Base-by-base conservation (phyloP, 148 eudicot species). In the Amaranthus hypochondriacus region DNA sequence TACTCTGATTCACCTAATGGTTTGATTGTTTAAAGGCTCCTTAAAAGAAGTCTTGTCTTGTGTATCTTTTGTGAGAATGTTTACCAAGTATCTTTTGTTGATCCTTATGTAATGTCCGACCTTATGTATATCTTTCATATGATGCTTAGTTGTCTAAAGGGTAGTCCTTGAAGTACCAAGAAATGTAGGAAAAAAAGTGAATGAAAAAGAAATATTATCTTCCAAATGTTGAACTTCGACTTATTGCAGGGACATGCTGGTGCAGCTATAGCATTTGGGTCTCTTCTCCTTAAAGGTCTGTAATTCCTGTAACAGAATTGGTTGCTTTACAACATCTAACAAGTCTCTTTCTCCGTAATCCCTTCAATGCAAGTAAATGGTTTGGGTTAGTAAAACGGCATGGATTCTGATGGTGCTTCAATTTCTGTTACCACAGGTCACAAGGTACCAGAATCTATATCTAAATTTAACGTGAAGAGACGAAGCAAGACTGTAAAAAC, bases 171-270 rank as follows among this genome's bases (percentile, higher is more conserved):
- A 62, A 60, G 66, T 71, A 28, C 74, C 48, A n/a, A n/a, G 4
- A 0, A 59, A 48, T 12, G 56, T n/a, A 63, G 53, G 57, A 15
- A 6, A 53, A 5, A 21, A 2, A 62, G 13, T 4, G 15, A 62
- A 18, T 14, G 39, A 7, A 28, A 44, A 5, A 1, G 59, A 44
- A 47, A 18, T 28, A 42, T 11, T 21, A 10, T 66, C 49, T 68
- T 42, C 60, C 43, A 11, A 9, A 52, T 44, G 6, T 14, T 21
- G 8, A n/a, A 14, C 21, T 59, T 7, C 64, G 43, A 50, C 8
- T 8, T n/a, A 67, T n/a, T 76, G 57, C 84, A 94, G 98, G 98
- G 96, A 69, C 98, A 95, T 85, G 84, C 96, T 79, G 98, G 96
- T 74, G 97, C 97, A 21, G 92, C 98, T 77, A 73, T 95, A 78